Evolutionary conservation across 2,329 filamentous ascomycete genomes (phyloP), one percentile per base, ranked within the genome.

Genomic region (Cordyceps farinosa): DNA sequence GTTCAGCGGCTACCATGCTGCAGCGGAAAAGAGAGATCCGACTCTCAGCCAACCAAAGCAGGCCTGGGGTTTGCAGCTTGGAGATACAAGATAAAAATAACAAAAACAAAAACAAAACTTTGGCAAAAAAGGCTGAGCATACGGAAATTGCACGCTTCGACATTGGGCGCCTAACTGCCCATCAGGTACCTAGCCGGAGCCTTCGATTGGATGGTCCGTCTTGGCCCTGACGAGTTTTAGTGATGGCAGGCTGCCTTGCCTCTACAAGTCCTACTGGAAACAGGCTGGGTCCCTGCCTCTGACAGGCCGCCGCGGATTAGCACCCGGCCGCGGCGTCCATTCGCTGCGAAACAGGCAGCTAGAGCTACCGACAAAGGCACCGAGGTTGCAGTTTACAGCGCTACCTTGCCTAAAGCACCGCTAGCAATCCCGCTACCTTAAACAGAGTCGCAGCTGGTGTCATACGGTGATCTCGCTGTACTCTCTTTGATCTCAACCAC

Each of bases 171-270:
- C 56, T 40, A 30, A 50, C 56, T 22, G 8, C 8, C 15, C 32
- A 44, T 59, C 34, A 59, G 44, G 56, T 50, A 22, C 22, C 22
- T 22, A 59, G 56, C 44, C 34, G 32, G 13, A 38, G 44, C 55
- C 30, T 32, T 13, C 13, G 42, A 48, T 48, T 50, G 44, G 55
- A 8, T 58, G 22, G 13, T 17, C 22, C 13, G 30, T 15, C 34
- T 40, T 53, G 32, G 52, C 7, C 13, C 34, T 40, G 48, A n/a
- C 32, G 3, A 34, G 34, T 58, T 56, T 27, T 58, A 50, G 55
- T 50, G 22, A 58, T 58, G 55, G 44, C n/a, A 48, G 32, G 22
- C 13, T n/a, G 11, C 27, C 38, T 29, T 6, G 27, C 15, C 22
- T 22, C 22, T 22, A 22, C 22, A 22, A 22, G 22, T 22, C 22